Percentiles rank a stretch among this genome's conserved stretches.
phyloP scores from a whole-genome alignment of 2,329 filamentous ascomycete genomes.

The Emericellopsis cladophorae region DNA sequence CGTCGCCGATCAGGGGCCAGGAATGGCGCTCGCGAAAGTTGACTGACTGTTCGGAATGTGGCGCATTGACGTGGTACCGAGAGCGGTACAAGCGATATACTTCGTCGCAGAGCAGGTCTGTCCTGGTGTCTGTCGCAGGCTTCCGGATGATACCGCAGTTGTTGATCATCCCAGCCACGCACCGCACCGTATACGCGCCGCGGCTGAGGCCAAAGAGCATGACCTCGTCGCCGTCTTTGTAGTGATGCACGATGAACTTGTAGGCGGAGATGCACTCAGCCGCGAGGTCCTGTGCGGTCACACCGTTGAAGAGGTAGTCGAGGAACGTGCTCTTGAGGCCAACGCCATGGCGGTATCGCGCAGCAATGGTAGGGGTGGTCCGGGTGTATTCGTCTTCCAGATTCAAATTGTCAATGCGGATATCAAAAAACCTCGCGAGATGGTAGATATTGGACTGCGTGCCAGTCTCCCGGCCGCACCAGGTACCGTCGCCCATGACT shows the following conservation, averaged over 20 bases:
- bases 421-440: conserved; percentile 7
- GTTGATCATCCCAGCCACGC: conserved; percentile 14
- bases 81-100: conserved; percentile 11
- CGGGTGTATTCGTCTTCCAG: neutral
- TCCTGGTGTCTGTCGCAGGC: neutral
- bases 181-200: conserved; percentile 11
- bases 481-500: conserved; percentile 9
- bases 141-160: conserved; percentile 12
- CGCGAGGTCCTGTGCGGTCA: conserved; percentile 1
- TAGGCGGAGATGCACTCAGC: conserved; percentile 6
- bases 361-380: neutral
- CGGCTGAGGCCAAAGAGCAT: conserved; percentile 14
- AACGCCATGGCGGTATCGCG: conserved; percentile 1
- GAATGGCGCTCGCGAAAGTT: conserved; percentile 5
- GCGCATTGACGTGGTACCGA: conserved; percentile 5
- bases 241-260: conserved; percentile 3
- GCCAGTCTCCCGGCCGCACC: conserved; percentile 8
- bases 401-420: neutral
- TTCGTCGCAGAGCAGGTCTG: conserved; percentile 6
- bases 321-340: conserved; percentile 2
- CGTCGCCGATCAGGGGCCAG: neutral
- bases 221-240: conserved; percentile 3
- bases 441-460: conserved; percentile 7
- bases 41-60: conserved; percentile 6
- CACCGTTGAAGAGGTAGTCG: conserved; percentile 7